A percentile compares a stretch with the other conserved stretches of the same genome.
These are phyloP conservation scores for Apiospora phragmitis DNA, from an alignment of 2,329 filamentous ascomycete species.

Conservation along the genomic window DNA sequence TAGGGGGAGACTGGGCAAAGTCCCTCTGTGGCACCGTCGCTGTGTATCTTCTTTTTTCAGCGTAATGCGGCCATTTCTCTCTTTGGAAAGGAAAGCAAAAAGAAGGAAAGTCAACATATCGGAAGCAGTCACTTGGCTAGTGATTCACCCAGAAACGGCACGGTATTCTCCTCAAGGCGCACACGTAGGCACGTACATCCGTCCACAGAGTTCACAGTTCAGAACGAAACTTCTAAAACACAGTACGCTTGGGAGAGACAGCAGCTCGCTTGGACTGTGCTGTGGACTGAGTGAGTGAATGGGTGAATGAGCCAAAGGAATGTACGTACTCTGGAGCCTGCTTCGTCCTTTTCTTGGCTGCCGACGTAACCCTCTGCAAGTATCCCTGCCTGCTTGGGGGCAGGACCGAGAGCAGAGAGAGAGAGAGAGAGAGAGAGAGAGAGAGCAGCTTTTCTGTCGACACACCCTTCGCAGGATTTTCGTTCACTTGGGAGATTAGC, in stretches of 20 bases:
- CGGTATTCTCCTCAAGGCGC: neutral
- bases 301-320: neutral
- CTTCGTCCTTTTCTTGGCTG: slow-evolving; percentile 1
- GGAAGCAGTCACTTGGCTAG: neutral
- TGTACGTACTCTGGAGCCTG: slow-evolving; percentile 2
- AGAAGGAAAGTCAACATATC: neutral
- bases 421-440: neutral
- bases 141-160: slow-evolving; percentile 6
- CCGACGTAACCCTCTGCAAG: slow-evolving; percentile 2
- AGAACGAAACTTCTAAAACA: neutral
- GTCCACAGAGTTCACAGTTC: neutral
- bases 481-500: neutral
- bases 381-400: slow-evolving; percentile 2
- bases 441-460: neutral
- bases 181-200: neutral
- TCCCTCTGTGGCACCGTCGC: neutral
- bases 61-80: neutral
- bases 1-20: neutral
- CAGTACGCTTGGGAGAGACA: neutral
- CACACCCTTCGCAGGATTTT: slow-evolving; percentile 5
- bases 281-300: neutral
- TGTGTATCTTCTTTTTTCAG: neutral
- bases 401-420: neutral
- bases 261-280: neutral
- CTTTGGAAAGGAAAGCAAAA: neutral